Base-by-base conservation (phyloP, 768 basidiomycete genomes). In the Agrocybe pediades region DNA sequence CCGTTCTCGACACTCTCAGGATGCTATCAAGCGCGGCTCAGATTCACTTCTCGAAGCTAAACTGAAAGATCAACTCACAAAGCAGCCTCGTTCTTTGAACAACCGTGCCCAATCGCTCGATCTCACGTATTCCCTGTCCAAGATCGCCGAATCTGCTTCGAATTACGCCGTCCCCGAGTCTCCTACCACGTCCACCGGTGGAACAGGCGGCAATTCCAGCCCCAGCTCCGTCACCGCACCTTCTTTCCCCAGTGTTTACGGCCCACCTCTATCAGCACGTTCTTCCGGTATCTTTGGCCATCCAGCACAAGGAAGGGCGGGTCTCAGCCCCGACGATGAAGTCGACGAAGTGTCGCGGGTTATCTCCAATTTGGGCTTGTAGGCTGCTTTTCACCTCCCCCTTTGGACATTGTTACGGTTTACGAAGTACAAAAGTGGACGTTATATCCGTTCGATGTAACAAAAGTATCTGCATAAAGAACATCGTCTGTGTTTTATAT, bases 71-170 rank as follows among this genome's bases (percentile, higher is more conserved):
- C 87, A 87, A 58, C 72, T 78, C 56, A 75, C 78, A 27, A 92
- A 92, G 49, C 58, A 61, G 71, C 90, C 90, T 4, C 87, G 92
- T 44, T 88, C 90, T 3, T 73, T 93, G 57, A 86, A 86, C 56
- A 92, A 92, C 61, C 88, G 93, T 16, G 93, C 93, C 0, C 93
- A 95, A 67, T 92, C 89, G 4, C 85, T 96, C 43, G 93, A 96
- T 66, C 74, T 96, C 59, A 92, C 90, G 0, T 85, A 85, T 59
- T 93, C 92, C 6, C 79, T 94, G 25, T 86, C 85, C n/a, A 86
- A 85, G 49, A 91, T 92, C 60, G 84, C 85, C 4, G 91, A 91
- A 63, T 79, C 84, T 17, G 74, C 39, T 77, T 84, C 50, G 76
- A 81, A 48, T 72, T 86, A 41, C 80, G 46, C 55, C n/a, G 82